A percentile compares a stretch with the other conserved stretches of the same genome.
phyloP scores from a whole-genome alignment of 2,329 filamentous ascomycete genomes.

The Talaromyces sp. region DNA sequence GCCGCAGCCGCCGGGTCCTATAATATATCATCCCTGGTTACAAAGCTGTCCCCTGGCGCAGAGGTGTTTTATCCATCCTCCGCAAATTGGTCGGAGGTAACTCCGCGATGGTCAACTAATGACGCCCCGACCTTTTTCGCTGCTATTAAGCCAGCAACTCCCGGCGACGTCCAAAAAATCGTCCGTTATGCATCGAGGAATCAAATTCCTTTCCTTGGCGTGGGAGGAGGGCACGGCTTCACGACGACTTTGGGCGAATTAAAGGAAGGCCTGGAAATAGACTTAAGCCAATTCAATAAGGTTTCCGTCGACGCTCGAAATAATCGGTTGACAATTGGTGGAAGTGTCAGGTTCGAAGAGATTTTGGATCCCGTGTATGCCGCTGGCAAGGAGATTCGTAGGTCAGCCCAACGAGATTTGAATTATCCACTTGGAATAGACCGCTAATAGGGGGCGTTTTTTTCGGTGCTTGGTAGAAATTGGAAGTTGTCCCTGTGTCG shows the following conservation, averaged over 20 bases:
- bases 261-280: neutral
- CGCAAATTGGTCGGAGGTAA: neutral
- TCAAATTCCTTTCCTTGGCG: neutral
- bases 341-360: neutral
- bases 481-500: neutral
- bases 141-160: neutral
- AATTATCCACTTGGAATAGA: neutral
- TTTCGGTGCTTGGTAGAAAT: neutral
- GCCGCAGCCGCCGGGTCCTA: neutral
- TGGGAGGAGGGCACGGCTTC: neutral
- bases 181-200: neutral
- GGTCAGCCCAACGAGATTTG: neutral
- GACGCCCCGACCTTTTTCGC: neutral
- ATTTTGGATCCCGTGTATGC: neutral
- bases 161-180: neutral
- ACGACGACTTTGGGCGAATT: neutral
- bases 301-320: neutral
- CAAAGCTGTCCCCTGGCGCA: neutral
- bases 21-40: neutral
- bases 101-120: neutral
- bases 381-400: slow-evolving; percentile 1
- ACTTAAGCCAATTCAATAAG: neutral
- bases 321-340: neutral
- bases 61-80: neutral
- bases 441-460: neutral